Percentiles rank a stretch among this genome's conserved stretches.
Evolutionary conservation across 345 rosid genomes (phyloP).

Genomic region (Diplotaxis tenuifolia): DNA sequence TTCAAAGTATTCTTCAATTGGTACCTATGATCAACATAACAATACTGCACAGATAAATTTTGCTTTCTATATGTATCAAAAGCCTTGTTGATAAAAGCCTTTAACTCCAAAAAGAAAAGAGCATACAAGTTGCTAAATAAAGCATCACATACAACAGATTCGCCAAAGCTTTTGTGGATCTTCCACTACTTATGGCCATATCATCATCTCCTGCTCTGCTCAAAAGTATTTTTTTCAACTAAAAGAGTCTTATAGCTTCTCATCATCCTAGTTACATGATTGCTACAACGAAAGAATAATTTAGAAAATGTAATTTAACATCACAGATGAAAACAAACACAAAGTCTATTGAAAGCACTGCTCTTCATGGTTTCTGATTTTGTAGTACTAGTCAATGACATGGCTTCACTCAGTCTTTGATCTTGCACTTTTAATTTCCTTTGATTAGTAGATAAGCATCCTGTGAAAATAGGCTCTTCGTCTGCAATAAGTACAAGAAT

Average conservation of each 20-base stretch:
- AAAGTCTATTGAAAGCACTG: conserved; percentile 3
- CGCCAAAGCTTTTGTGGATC: too few relatives aligned
- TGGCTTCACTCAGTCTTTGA: too few relatives aligned
- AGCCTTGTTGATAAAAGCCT: neutral
- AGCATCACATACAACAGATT: too few relatives aligned
- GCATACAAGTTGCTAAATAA: too few relatives aligned
- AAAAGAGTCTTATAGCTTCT: too few relatives aligned
- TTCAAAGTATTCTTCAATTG: neutral
- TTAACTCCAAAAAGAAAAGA: neutral
- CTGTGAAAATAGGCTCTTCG: neutral
- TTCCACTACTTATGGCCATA: too few relatives aligned
- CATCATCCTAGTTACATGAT: too few relatives aligned
- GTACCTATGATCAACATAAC: neutral
- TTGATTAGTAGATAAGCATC: neutral
- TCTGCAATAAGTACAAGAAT: too few relatives aligned
- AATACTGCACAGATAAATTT: neutral
- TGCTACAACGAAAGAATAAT: too few relatives aligned
- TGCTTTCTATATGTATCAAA: neutral
- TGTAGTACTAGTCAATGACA: neutral
- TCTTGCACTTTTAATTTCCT: neutral
- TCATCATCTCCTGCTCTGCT: too few relatives aligned
- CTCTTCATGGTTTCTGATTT: neutral
- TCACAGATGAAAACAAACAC: neutral
- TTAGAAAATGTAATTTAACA: neutral
- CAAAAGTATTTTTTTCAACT: too few relatives aligned